Evolutionary conservation across 139 green algal species (phyloP).

Genomic region (Axilococcus clingmanii): DNA sequence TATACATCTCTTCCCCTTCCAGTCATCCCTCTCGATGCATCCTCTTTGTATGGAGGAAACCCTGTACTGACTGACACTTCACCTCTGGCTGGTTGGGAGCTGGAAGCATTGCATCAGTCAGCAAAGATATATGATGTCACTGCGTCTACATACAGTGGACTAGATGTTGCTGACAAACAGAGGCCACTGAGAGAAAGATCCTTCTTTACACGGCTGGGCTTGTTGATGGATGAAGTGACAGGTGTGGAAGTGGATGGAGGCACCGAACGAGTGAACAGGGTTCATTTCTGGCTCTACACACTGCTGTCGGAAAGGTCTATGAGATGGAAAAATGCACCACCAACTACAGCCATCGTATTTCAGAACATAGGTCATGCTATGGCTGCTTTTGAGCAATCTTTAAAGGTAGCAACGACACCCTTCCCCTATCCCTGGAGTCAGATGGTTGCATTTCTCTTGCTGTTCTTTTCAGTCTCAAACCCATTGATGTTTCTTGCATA

Average conservation of each 20-base stretch:
- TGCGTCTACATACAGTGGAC: too few relatives aligned
- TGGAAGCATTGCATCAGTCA: too few relatives aligned
- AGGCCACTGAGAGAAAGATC: too few relatives aligned
- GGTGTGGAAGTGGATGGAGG: slow-evolving; percentile 11
- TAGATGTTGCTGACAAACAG: too few relatives aligned
- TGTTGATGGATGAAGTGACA: too few relatives aligned
- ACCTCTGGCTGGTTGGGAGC: too few relatives aligned
- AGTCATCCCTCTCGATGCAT: too few relatives aligned
- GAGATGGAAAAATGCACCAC: slow-evolving; percentile 8
- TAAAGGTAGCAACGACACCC: slow-evolving; percentile 38
- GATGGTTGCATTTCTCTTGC: slow-evolving; percentile 37
- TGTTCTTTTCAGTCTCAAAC: slow-evolving; percentile 21
- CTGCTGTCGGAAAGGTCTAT: slow-evolving; percentile 1
- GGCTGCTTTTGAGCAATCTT: slow-evolving; percentile 20
- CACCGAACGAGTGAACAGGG: slow-evolving; percentile 11
- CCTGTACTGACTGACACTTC: too few relatives aligned
- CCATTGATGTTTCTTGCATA: slow-evolving; percentile 32
- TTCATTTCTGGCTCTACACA: slow-evolving; percentile 22
- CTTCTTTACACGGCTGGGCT: too few relatives aligned
- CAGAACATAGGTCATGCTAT: slow-evolving; percentile 5
- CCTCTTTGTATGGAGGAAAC: too few relatives aligned
- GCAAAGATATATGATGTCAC: too few relatives aligned
- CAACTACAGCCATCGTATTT: slow-evolving; percentile 10
- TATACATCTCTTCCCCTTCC: too few relatives aligned
- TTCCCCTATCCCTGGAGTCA: slow-evolving; percentile 61